Evolutionary conservation across 2,329 filamentous ascomycete species (phyloP), one percentile per base, ranked within the genome.

Genomic region (Cytospora schulzeri): DNA sequence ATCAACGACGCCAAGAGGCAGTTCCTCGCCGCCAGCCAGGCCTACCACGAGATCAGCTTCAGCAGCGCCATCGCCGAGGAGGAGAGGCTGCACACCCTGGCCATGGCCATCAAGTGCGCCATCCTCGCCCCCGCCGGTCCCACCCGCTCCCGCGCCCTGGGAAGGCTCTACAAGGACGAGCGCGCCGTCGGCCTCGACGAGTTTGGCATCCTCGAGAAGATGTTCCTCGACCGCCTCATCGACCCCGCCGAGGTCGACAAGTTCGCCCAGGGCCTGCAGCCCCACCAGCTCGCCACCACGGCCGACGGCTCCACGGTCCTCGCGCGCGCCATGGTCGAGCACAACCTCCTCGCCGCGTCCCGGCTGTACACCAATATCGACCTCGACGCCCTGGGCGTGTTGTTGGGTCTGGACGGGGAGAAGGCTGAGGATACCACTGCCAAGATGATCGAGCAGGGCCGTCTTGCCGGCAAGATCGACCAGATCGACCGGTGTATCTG

Each of bases 391-490:
- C 83, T 99, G 1, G 95, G 89, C 0, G 79, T 83, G 48, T 83
- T 97, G 45, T 81, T 99, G 17, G 93, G 91, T 0, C 83, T 97
- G 5, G 87, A 91, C 65, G 87, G 86, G 0, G 91, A 91, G 59
- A 90, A 89, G 75, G 94, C 94, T 4, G 95, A 99, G 80, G 88
- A 91, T 65, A 97, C 95, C 61, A 95, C 94, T 15, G 93, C 94
- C 5, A 85, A 88, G 70, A 99, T 99, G 95, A 92, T 99, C 71
- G 93, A 98, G 80, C 93, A 97, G 76, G 93, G 92, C 12, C 88
- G 95, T 35, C 78, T 99, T 59, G 86, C 90, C 3, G 95, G 94
- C 9, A 88, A 90, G 64, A 98, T 99, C 72, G 94, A 99, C 77
- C 95, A 99, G 80, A 93, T 99, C 64, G 91, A 93, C 63, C 85